Base-by-base conservation (phyloP, 2,329 filamentous ascomycete genomes). In the Cercospora sp. region DNA sequence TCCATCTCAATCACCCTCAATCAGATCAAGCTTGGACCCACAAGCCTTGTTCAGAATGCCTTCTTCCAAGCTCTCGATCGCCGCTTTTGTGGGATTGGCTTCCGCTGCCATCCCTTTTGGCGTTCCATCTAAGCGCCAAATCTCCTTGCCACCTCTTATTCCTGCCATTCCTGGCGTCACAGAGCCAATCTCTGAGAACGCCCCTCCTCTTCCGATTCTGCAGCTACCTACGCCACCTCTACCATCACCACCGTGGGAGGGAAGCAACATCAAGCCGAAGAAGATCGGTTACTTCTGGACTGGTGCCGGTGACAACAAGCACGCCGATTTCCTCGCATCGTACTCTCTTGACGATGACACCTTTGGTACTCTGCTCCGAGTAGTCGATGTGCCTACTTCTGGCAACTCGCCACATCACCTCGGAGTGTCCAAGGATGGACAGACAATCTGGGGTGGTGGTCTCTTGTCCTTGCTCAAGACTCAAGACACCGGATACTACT, bases 271-370 rank as follows among this genome's bases (percentile, higher is more conserved):
- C 74, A 85, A 85, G 79, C 87, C 87, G 30, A 89, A 89, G 83
- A 89, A 89, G 80, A 86, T 89, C 74, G 87, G 86, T 0, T 88
- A 88, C 77, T 88, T 89, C 79, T 89, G 86, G 86, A 87, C 86
- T 63, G 87, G 83, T 18, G 81, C 87, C 36, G 87, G 85, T 39
- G 86, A 89, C 73, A 88, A 89, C 73, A 73, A 82, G 58, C 86
- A 89, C 77, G 84, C 66, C 72, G 51, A 55, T n/a, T 55, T 26
- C n/a, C 48, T 26, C 13, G 31, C 72, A 73, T 87, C 86, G 0
- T 84, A 85, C 75, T 86, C 83, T 74, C 82, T 89, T 4, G 87
- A 89, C 70, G 87, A 88, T 80, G 86, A 87, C 64, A 88, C 86
- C 4, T 89, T 89, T 70, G 87, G 87, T n/a, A 83, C 82, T 3